Percentiles rank a stretch among this genome's conserved stretches.
Evolutionary conservation across 1,284 basidiomycete genomes (phyloP).

Genomic region (Cutaneotrichosporon daszewskae): DNA sequence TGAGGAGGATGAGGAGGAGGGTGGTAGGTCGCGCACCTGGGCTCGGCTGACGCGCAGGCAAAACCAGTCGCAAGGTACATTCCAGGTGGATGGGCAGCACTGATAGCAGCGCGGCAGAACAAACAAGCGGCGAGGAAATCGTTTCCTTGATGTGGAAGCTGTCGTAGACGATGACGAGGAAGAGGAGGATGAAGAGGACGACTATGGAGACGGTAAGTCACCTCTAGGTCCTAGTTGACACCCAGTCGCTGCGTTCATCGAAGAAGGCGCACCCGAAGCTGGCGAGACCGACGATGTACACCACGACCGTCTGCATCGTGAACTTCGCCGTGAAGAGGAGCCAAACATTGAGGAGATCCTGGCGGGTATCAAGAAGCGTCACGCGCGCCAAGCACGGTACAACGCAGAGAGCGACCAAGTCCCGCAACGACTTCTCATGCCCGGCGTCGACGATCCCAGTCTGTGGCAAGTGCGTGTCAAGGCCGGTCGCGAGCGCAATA

Average conservation of each 20-base stretch:
- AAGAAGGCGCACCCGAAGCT: slow-evolving; percentile 57
- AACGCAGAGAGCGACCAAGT: slow-evolving; percentile 89
- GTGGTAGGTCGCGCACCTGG: not conserved
- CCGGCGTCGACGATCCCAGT: slow-evolving; percentile 89
- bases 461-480: slow-evolving; percentile 94
- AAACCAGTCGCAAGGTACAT: slow-evolving; percentile 6
- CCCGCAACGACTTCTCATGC: slow-evolving; percentile 94
- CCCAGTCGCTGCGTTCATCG: slow-evolving; percentile 64
- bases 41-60: not conserved
- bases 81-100: slow-evolving; percentile 1
- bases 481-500: slow-evolving; percentile 83
- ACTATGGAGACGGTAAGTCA: slow-evolving; percentile 59
- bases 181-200: slow-evolving; percentile 86
- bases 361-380: slow-evolving; percentile 73
- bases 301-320: slow-evolving; percentile 72
- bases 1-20: slow-evolving; percentile 18
- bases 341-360: slow-evolving; percentile 83
- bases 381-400: slow-evolving; percentile 65
- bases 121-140: slow-evolving; percentile 56
- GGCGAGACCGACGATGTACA: slow-evolving; percentile 57
- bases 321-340: slow-evolving; percentile 71
- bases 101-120: slow-evolving; percentile 12
- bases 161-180: slow-evolving; percentile 92
- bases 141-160: slow-evolving; percentile 92
- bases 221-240: not conserved